Evolutionary conservation across 768 basidiomycete species (phyloP), one percentile per base, ranked within the genome.

Genomic region (Rhizopogon roseolus): DNA sequence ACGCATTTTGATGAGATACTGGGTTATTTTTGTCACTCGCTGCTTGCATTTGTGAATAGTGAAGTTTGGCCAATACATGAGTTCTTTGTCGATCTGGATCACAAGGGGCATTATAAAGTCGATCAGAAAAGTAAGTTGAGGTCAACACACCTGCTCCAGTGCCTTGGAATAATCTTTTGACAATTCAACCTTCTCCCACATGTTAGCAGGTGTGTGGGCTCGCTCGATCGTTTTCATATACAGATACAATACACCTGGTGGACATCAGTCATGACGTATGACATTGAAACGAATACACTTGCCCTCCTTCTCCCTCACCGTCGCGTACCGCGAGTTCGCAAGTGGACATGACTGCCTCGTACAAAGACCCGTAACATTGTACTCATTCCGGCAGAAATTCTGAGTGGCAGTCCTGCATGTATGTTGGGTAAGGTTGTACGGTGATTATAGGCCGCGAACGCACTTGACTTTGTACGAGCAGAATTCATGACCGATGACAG

Each of bases 391-490:
- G 73, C 97, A 98, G 74, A 99, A 98, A 67, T 97, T 98, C 72
- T 98, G 96, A 2, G 93, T 97, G 2, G 84, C 76, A 1, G 96
- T 96, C 71, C 94, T 96, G 67, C 13, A 11, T 29, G 40, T 14
- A 55, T 56, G n/a, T 9, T 13, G 6, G 41, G 51, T 60, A 53
- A 56, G 28, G 16, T 50, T 61, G 32, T 16, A 48, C 27, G 39
- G 8, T 28, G 40, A 45, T 28, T 38, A 14, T 25, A 9, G 37
- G 13, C 46, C 53, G 43, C 9, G 29, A 22, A 76, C 91, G 67
- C 62, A 95, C 96, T 96, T 98, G 79, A 99, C 95, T 89, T 98
- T 98, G 73, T 96, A 99, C 0, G 96, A 97, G 76, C 97, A 99
- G 71, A 98, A 98, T 63, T 93, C 92, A 53, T 83, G 80, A 71